Conservation (phyloP, 169 alveolate species). For the Plasmodium cynomolgi region DNA sequence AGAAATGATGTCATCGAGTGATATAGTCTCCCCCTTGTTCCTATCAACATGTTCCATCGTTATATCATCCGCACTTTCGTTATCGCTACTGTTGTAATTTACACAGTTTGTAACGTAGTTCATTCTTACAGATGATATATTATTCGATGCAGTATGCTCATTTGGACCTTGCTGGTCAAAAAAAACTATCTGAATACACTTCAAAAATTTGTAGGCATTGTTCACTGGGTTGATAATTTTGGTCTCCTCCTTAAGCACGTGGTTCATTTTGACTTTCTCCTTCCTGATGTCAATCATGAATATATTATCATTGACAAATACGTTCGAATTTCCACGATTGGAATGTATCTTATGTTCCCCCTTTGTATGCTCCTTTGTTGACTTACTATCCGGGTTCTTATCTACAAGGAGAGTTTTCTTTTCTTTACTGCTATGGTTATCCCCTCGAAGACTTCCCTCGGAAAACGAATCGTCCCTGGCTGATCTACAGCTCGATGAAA, state of each 20-base stretch:
- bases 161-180: constrained; percentile 4
- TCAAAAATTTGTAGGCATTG: constrained; percentile 31
- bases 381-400: not conserved
- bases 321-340: not conserved
- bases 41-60: not conserved
- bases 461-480: not conserved
- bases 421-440: not conserved
- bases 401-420: not conserved
- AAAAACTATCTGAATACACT: constrained; percentile 42
- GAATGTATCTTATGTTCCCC: not conserved
- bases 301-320: constrained; percentile 23
- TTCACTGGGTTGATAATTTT: constrained; percentile 40
- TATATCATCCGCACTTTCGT: not conserved
- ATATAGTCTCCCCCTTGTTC: not conserved
- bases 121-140: not conserved
- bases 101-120: not conserved
- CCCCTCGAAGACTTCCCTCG: not conserved
- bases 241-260: constrained; percentile 11
- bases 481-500: not conserved
- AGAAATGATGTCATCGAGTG: not conserved
- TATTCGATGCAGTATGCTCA: not conserved
- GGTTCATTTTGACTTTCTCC: constrained; percentile 25
- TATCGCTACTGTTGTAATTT: not conserved
- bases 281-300: constrained; percentile 54
- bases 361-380: not conserved